A percentile compares a stretch with the other conserved stretches of the same genome.
phyloP scores from a whole-genome alignment of 345 rosid species.

The Capsella bursapastoris region DNA sequence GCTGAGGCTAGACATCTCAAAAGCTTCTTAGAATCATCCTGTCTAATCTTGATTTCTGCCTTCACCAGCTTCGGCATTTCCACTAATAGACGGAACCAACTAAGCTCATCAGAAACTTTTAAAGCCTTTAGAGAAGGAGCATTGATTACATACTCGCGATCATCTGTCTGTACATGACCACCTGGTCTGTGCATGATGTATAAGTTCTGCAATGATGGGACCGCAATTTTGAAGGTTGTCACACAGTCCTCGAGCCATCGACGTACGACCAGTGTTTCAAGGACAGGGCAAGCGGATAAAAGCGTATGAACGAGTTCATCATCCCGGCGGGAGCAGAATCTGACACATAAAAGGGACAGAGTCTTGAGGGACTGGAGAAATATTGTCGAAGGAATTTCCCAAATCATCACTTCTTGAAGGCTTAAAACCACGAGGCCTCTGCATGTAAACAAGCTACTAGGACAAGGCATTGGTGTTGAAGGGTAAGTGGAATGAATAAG shows the following conservation, averaged over 20 bases:
- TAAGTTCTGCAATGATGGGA: neutral
- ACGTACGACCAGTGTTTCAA: neutral
- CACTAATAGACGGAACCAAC: neutral
- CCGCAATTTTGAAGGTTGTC: neutral
- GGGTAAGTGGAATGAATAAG: neutral
- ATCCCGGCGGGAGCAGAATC: neutral
- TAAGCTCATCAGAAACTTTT: neutral
- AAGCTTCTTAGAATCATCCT: neutral
- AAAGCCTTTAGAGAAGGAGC: slow-evolving; percentile 16
- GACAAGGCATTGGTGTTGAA: neutral
- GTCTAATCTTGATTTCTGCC: neutral
- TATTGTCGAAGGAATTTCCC: slow-evolving; percentile 8
- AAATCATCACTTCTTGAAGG: neutral
- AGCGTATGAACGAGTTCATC: neutral
- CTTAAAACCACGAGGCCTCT: slow-evolving; percentile 15
- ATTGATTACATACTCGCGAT: neutral
- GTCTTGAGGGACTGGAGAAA: slow-evolving; percentile 25
- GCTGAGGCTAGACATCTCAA: neutral
- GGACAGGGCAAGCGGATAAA: slow-evolving; percentile 10
- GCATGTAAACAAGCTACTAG: slow-evolving; percentile 2
- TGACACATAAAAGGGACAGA: neutral
- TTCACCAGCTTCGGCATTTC: slow-evolving; percentile 11
- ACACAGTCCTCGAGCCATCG: neutral
- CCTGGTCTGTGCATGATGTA: neutral
- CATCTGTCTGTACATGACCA: neutral